Evolutionary conservation across 495 filamentous ascomycete species (phyloP).

Genomic region (Talaromyces adpressus): DNA sequence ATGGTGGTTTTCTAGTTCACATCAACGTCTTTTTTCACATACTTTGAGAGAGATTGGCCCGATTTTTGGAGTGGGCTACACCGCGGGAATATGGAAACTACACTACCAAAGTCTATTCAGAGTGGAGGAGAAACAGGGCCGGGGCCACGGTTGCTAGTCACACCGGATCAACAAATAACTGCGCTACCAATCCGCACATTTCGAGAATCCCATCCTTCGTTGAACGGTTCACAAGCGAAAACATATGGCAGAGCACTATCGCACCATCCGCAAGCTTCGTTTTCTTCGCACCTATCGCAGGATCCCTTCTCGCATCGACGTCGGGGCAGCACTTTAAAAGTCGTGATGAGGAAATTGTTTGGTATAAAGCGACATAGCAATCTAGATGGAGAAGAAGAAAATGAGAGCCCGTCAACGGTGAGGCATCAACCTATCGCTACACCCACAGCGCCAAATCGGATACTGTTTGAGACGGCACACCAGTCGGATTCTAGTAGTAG

Average conservation of each 20-base stretch:
- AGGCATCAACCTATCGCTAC: neutral
- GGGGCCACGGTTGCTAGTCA: neutral
- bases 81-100: conserved; percentile 7
- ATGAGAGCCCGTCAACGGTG: neutral
- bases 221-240: neutral
- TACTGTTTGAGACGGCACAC: neutral
- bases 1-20: neutral
- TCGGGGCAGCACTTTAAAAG: conserved; percentile 37
- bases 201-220: conserved; percentile 6
- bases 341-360: conserved; percentile 43
- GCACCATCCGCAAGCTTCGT: conserved; percentile 5
- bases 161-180: conserved; percentile 4
- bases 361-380: conserved; percentile 35
- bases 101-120: conserved; percentile 8
- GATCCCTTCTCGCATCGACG: conserved; percentile 25
- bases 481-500: neutral
- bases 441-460: neutral
- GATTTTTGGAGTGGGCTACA: neutral
- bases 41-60: neutral
- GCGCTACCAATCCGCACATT: conserved; percentile 6
- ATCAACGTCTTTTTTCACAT: neutral
- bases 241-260: neutral
- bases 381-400: conserved; percentile 23
- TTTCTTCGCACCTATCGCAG: conserved; percentile 8
- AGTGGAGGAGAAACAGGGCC: neutral